These are phyloP conservation scores for Camellia lanceoleosa DNA, from an alignment of 148 eudicot species.

Conservation along the genomic window DNA sequence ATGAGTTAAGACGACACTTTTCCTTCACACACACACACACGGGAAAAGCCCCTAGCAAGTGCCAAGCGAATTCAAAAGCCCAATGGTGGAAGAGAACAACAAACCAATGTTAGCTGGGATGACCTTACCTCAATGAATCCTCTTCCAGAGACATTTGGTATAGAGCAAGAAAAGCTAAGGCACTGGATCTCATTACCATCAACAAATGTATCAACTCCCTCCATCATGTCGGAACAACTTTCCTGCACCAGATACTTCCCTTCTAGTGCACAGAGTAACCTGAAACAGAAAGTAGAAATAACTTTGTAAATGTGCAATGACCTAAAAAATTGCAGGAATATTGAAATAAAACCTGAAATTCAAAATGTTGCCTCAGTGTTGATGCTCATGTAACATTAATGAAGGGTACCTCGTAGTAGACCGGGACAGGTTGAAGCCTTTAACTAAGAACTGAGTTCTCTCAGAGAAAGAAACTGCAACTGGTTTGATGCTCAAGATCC, in stretches of 20 bases:
- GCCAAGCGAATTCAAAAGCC: no score
- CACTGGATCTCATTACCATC: constrained; percentile 45
- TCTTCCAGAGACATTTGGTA: constrained; percentile 69
- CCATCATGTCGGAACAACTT: constrained; percentile 31
- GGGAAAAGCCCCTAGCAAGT: no score
- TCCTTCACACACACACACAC: no score
- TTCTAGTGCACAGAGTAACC: constrained; percentile 76
- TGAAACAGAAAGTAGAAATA: constrained; percentile 22
- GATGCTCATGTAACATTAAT: not conserved
- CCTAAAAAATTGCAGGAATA: not conserved
- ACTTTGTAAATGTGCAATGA: not conserved
- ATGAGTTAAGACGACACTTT: no score
- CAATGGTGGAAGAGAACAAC: no score
- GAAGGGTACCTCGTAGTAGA: constrained; percentile 57
- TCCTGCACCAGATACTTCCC: constrained; percentile 69
- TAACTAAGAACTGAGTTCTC: constrained; percentile 49
- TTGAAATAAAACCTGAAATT: constrained; percentile 9
- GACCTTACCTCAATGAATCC: constrained; percentile 81
- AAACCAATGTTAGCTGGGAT: not conserved
- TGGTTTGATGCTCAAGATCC: constrained; percentile 68
- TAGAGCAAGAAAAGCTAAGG: constrained; percentile 56
- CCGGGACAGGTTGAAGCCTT: constrained; percentile 54
- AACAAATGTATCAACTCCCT: constrained; percentile 29
- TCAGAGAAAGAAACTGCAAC: constrained; percentile 68
- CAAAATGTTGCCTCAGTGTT: not conserved